These are phyloP conservation scores for Amborella trichopoda DNA, from an alignment of 164 flowering plant species.

Conservation along the genomic window DNA sequence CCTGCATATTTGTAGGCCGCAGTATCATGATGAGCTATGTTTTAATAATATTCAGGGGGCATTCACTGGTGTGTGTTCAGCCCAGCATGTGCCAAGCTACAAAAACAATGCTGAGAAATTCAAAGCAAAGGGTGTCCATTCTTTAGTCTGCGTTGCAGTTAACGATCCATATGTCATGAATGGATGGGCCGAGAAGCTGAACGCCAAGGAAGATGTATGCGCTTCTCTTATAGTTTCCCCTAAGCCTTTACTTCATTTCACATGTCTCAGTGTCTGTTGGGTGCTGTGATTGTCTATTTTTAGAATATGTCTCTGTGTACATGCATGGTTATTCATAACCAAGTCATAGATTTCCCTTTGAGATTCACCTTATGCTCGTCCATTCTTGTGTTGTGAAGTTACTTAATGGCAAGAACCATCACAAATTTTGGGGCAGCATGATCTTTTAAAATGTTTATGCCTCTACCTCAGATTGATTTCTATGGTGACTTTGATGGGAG, in stretches of 20 bases:
- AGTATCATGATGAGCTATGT: neutral
- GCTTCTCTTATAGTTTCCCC: no score
- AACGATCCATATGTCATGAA: constrained; percentile 89
- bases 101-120: constrained; percentile 70
- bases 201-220: constrained; percentile 78
- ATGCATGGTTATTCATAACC: no score
- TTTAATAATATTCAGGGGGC: constrained; percentile 55
- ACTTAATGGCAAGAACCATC: no score
- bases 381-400: no score
- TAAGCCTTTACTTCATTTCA: no score
- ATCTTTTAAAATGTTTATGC: no score
- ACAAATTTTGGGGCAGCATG: no score
- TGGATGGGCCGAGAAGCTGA: constrained; percentile 88
- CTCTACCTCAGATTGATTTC: constrained; percentile 62
- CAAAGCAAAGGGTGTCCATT: constrained; percentile 87
- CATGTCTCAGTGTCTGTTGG: no score
- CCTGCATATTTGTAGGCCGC: neutral
- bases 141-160: constrained; percentile 84
- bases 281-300: no score
- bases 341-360: no score
- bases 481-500: constrained; percentile 97
- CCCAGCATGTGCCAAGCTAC: constrained; percentile 90
- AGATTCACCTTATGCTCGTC: no score
- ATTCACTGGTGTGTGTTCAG: constrained; percentile 84
- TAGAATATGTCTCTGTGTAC: no score